Evolutionary conservation across 164 flowering plant genomes (phyloP), one percentile per base, ranked within the genome.

Genomic region (Nymphaea colorata): DNA sequence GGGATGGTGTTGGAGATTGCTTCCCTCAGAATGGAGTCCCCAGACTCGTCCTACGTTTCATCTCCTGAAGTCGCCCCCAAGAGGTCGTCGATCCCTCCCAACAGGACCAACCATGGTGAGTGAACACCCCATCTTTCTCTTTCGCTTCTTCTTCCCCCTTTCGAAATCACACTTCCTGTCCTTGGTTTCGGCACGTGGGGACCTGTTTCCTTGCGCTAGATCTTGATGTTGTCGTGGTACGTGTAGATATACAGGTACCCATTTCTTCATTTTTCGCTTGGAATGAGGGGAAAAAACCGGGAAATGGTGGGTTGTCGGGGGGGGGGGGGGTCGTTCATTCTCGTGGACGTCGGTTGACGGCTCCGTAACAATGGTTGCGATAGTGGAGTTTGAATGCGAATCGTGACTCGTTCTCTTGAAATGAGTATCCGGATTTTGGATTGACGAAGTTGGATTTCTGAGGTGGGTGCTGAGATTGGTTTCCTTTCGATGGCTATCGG

Each of bases 21-120:
- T 5, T 8, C 53, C 67, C n/a, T 65, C 53, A 6, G 44, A 18
- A 78, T 78, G 81, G 81, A 79, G 68, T 74, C 81, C 44, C 81
- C 81, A 4, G 79, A 74, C 8, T 69, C 76, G 43, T 67, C 81
- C 64, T 74, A 74, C 72, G 64, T 71, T 44, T 74, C 81, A 6
- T 74, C 79, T 6, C 77, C 79, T 0, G 81, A 76, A 62, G 71
- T 61, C 68, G 44, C 73, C 63, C 75, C 69, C 61, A 79, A 70
- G 66, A 70, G 77, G 57, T 63, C 76, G 36, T 57, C 42, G 14
- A 42, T 59, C 10, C 61, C 63, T 5, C 61, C 63, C 67, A 73
- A 59, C 43, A 64, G 77, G 10, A 71, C 79, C 4, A 5, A 67
- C 69, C 47, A 71, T 66, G 79, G 78, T 76, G 42, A 65, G 74